phyloP scores from a whole-genome alignment of 805 yeast genomes.

The Teunomyces kruisii region DNA sequence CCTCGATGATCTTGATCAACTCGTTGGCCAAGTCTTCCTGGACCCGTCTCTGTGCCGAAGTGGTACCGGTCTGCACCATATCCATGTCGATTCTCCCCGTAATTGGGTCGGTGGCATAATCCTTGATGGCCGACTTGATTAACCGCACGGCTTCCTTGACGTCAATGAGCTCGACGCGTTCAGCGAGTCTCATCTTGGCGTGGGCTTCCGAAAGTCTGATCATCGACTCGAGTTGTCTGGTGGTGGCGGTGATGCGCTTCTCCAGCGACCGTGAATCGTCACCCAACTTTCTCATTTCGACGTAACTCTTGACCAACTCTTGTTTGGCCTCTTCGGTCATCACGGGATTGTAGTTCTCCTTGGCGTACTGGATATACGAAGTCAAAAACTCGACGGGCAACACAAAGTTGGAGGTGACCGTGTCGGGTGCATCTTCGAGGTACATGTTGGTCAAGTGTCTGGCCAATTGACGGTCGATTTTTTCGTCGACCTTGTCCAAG shows the following conservation, averaged over 20 bases:
- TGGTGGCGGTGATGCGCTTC: constrained; percentile 93
- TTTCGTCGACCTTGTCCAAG: constrained; percentile 89
- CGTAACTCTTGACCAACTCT: constrained; percentile 84
- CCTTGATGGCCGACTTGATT: constrained; percentile 91
- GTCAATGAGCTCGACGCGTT: constrained; percentile 70
- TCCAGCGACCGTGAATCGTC: constrained; percentile 87
- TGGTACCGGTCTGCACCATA: constrained; percentile 92
- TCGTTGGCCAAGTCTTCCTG: constrained; percentile 71
- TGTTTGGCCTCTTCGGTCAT: constrained; percentile 78
- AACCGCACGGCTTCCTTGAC: constrained; percentile 92
- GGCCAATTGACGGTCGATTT: constrained; percentile 81
- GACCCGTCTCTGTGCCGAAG: constrained; percentile 77
- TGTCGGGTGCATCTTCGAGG: constrained; percentile 79
- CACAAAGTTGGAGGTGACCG: constrained; percentile 64
- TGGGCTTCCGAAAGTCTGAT: constrained; percentile 94
- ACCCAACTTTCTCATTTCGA: constrained; percentile 90
- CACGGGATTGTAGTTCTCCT: constrained; percentile 76
- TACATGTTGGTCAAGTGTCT: constrained; percentile 89
- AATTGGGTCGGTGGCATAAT: constrained; percentile 95
- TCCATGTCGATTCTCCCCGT: constrained; percentile 98
- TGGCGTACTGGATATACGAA: constrained; percentile 90
- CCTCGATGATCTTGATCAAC: constrained; percentile 52
- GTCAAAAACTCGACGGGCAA: constrained; percentile 88
- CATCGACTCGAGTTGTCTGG: constrained; percentile 95
- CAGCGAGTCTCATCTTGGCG: constrained; percentile 88